Conservation (phyloP, 805 yeast genomes). For the Candida nitratophila region DNA sequence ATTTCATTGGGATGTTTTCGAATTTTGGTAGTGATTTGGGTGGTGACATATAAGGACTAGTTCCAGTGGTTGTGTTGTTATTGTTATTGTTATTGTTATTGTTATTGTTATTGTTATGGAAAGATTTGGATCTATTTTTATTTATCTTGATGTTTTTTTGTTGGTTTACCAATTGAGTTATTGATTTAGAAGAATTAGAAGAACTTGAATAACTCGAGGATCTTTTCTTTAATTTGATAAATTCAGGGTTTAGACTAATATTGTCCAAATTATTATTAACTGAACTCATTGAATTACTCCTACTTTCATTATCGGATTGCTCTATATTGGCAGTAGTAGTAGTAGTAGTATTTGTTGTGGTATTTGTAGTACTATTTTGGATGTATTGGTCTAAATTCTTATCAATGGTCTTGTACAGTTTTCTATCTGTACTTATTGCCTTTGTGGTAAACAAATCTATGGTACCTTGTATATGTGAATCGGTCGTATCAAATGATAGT, state of each 20-base stretch:
- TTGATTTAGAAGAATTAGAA: conserved; percentile 8
- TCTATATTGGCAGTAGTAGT: conserved; percentile 1
- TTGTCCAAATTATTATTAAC: background rate
- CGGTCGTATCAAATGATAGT: conserved; percentile 69
- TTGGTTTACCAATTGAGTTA: conserved; percentile 3
- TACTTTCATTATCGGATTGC: background rate
- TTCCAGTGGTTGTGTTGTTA: too few relatives aligned
- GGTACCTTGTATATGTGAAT: conserved; percentile 75
- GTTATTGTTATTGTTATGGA: conserved; percentile 10
- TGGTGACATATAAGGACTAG: conserved; percentile 17
- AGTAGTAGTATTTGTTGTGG: conserved; percentile 1
- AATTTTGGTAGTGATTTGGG: conserved; percentile 17
- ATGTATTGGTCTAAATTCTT: conserved; percentile 32
- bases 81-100: too few relatives aligned
- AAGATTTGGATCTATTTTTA: conserved; percentile 23
- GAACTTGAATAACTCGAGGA: conserved; percentile 26
- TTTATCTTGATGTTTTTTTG: conserved; percentile 4
- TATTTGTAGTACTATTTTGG: conserved; percentile 5
- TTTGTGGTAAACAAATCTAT: conserved; percentile 93
- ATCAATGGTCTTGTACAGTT: conserved; percentile 81
- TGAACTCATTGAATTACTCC: conserved; percentile 1
- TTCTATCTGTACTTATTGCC: conserved; percentile 84
- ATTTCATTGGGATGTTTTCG: too few relatives aligned
- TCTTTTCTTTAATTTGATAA: conserved; percentile 23
- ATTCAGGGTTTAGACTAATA: conserved; percentile 21